Percentiles rank a stretch among this genome's conserved stretches.
These are phyloP conservation scores for Monoraphidium neglectum DNA, from an alignment of 139 green algal species.

Conservation along the genomic window DNA sequence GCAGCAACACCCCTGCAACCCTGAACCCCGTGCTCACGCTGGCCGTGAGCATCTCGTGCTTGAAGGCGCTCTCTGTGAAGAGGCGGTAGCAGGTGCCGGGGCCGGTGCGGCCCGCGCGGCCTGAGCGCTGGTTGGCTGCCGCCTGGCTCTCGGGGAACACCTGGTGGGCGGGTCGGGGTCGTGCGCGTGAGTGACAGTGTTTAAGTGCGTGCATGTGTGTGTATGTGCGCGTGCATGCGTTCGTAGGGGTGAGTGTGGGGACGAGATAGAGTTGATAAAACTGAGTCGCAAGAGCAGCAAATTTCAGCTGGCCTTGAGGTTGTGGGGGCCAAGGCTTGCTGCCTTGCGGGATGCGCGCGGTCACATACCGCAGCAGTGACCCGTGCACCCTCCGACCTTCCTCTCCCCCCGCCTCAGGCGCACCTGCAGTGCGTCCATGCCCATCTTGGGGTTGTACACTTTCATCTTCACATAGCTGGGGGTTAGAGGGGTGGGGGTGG, in stretches of 20 bases:
- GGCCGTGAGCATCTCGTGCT: conserved; percentile 73
- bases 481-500: no score
- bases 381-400: background rate
- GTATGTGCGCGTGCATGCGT: no score
- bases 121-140: conserved; percentile 84
- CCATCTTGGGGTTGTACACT: conserved; percentile 98
- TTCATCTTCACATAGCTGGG: conserved; percentile 93
- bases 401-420: no score
- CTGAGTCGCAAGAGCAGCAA: no score
- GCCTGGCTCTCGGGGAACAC: conserved; percentile 92
- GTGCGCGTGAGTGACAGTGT: background rate
- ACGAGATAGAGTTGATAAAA: no score
- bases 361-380: no score
- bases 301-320: no score
- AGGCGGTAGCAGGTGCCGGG: conserved; percentile 86
- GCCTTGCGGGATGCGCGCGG: no score
- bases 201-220: background rate
- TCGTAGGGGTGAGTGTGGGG: no score
- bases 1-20: no score
- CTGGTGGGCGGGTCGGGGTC: conserved; percentile 25
- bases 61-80: conserved; percentile 31
- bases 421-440: conserved; percentile 94
- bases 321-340: no score
- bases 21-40: no score
- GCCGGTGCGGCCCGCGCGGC: conserved; percentile 90